Conservation (phyloP, 176 grass and related monocot genomes). For the Canna indica region DNA sequence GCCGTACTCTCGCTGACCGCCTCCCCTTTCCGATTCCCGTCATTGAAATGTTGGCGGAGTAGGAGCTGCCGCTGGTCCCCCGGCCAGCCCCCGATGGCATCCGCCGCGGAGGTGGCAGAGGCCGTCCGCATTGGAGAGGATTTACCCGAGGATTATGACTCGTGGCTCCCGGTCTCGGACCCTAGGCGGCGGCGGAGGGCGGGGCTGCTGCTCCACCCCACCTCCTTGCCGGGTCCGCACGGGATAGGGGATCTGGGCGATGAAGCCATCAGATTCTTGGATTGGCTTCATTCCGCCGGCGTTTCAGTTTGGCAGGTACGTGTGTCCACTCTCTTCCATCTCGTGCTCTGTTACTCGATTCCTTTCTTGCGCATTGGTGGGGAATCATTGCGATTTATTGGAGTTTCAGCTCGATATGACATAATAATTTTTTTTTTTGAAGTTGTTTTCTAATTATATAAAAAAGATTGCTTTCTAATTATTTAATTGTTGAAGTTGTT, state of each 20-base stretch:
- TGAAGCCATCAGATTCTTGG: slow-evolving; percentile 52
- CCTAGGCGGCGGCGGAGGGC: slow-evolving; percentile 42
- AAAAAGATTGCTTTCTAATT: background rate
- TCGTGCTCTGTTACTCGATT: background rate
- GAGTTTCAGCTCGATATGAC: background rate
- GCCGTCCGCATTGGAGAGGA: slow-evolving; percentile 41
- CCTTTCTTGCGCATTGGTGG: background rate
- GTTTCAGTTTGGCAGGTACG: slow-evolving; percentile 83
- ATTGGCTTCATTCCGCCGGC: slow-evolving; percentile 59
- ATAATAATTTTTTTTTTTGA: background rate
- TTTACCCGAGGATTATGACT: slow-evolving; percentile 58
- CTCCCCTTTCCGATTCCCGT: background rate
- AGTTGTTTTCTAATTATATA: background rate
- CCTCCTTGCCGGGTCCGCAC: slow-evolving; percentile 55
- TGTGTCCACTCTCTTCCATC: background rate
- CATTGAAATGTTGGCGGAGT: background rate
- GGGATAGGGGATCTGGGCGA: slow-evolving; percentile 81
- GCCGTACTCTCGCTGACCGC: no score
- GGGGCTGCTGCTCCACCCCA: slow-evolving; percentile 63
- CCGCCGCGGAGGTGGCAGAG: slow-evolving; percentile 7
- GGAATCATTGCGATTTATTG: background rate
- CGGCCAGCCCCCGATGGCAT: background rate
- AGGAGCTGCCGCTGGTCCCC: background rate
- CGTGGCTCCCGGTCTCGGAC: slow-evolving; percentile 40
- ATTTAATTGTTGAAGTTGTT: background rate